Base-by-base conservation (phyloP, 805 yeast species). In the Yarrowia sp. region DNA sequence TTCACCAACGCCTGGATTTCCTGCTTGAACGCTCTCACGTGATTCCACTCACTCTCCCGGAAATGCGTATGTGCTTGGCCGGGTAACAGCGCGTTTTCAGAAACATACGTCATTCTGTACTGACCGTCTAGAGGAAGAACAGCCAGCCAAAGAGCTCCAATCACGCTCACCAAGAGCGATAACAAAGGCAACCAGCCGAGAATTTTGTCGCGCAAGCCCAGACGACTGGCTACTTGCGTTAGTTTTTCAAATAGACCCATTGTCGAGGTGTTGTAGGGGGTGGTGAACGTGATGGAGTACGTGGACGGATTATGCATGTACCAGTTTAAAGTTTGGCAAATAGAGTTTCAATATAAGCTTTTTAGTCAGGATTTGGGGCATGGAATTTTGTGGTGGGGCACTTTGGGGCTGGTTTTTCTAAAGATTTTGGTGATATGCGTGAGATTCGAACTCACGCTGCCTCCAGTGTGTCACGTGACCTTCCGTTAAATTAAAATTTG, bases 31-130 rank as follows among this genome's bases (percentile, higher is more conserved):
- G 97, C 99, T 66, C 98, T 80, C 36, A 91, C 84, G 65, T 89
- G 79, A 71, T 92, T 90, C 98, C 98, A 95, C 74, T 95, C 98
- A 44, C 91, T 85, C 72, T 93, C 98, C 65, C 98, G 81, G 74
- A 90, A 95, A 73, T 91, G 92, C 28, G 96, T 86, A 70, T 87
- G 87, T 2, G 95, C 98, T 74, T 95, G 98, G 0, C 96, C 92
- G 8, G 99, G 98, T 90, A 95, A 86, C 74, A 95, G 79, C 36
- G 99, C 99, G 76, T 95, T 95, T 73, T 95, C 99, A 8, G 96
- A 88, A 11, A 92, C 88, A 74, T 95, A 95, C 1, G 97, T 91
- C 68, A 80, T 76, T 65, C 98, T 80, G 74, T 79, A 90, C 72
- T 90, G 90, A 18, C 97, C 98, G 15, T 88, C 88, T 69, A 85